Percentiles rank a stretch among this genome's conserved stretches.
Evolutionary conservation across 2,329 filamentous ascomycete genomes (phyloP).

Genomic region (Blumeria graminis): DNA sequence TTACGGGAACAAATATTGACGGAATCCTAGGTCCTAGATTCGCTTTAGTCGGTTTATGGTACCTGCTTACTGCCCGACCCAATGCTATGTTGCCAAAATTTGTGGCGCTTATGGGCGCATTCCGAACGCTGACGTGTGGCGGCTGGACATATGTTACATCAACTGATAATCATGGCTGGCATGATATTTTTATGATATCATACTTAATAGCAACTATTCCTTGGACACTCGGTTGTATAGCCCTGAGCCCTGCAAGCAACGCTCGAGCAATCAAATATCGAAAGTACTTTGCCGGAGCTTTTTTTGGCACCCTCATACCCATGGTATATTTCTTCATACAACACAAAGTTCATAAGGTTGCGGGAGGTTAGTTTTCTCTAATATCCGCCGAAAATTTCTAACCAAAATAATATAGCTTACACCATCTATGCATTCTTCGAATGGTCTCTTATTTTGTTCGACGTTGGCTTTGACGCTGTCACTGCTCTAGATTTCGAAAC

Average conservation of each 20-base stretch:
- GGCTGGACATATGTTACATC: constrained; percentile 98
- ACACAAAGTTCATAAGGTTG: constrained; percentile 84
- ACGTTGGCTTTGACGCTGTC: constrained; percentile 89
- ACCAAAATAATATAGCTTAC: constrained; percentile 40
- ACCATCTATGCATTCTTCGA: constrained; percentile 96
- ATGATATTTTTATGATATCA: constrained; percentile 98
- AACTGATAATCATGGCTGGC: constrained; percentile 94
- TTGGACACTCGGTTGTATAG: constrained; percentile 81
- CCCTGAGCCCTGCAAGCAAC: constrained; percentile 58
- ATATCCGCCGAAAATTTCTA: neutral
- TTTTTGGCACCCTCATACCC: constrained; percentile 78
- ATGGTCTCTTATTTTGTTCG: constrained; percentile 83
- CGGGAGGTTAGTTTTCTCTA: constrained; percentile 46
- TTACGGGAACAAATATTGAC: constrained; percentile 5
- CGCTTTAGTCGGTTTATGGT: constrained; percentile 75
- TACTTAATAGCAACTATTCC: constrained; percentile 86
- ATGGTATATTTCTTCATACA: constrained; percentile 95
- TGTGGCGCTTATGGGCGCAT: constrained; percentile 53
- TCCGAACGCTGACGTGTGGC: constrained; percentile 81
- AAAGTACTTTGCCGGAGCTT: constrained; percentile 58
- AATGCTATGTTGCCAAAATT: constrained; percentile 58
- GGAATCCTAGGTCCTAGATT: constrained; percentile 51
- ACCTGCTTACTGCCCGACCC: constrained; percentile 58
- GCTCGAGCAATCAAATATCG: constrained; percentile 63
- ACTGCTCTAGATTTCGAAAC: constrained; percentile 77